Base-by-base conservation (phyloP, 306 rosid species). In the Datisca glomerata region DNA sequence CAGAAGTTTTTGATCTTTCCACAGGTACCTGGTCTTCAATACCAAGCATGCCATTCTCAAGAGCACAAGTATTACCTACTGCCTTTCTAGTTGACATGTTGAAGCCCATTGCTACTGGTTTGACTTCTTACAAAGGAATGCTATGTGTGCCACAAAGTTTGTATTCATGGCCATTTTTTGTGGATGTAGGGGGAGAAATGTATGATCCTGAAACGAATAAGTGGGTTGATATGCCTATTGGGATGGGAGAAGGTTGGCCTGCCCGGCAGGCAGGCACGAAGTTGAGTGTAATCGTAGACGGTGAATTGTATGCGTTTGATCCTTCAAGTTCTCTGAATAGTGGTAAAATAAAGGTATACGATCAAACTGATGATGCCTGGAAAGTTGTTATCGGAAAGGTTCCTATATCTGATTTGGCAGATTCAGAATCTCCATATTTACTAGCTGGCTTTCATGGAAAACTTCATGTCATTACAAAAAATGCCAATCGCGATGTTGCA, bases 231-330 rank as follows among this genome's bases (percentile, higher is more conserved):
- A 85, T 85, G 96, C 96, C 96, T 24, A 16, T 1, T 56, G 96
- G 96, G 36, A 85, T 85, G 96, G 93, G 96, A 16, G 96, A 85
- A 34, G 96, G 89, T 16, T 85, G 96, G 96, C 96, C 96, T 41
- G 89, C 93, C 8, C 60, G 79, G 37, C 96, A 80, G 31, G 96
- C 89, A 1, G 89, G 89, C 39, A 69, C 96, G 22, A 85, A 85
- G 52, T 46, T 80, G 59, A 85, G 96, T 18, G 75, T 85, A 8
- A 85, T 80, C 14, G 85, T 85, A 29, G 93, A 80, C 33, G 87
- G 81, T 22, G 85, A 85, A 55, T 64, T 85, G 47, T 85, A 80
- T 43, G 96, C 93, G 23, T 77, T 80, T 53, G 96, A 85, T 39
- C 96, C 96, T 22, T 77, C 93, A 1, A 85, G 60, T 52, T 49